phyloP scores from a whole-genome alignment of 352 stramenopile genomes.

The Blastocystis sp. region DNA sequence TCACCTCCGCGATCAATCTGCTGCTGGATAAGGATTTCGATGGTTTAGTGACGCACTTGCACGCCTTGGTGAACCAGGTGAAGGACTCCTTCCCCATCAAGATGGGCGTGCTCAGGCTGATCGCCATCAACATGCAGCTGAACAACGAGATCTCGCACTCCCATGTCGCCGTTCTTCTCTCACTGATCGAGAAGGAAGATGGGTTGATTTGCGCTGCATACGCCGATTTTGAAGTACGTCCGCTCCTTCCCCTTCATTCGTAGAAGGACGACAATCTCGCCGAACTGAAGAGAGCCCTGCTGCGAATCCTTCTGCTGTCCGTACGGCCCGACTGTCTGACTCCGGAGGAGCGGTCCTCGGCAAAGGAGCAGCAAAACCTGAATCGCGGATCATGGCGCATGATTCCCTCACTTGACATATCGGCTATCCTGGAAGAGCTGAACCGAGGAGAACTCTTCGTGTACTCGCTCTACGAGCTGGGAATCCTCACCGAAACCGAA shows the following conservation, averaged over 20 bases:
- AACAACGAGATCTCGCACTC: constrained; percentile 37
- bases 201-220: constrained; percentile 34
- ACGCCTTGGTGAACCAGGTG: constrained; percentile 38
- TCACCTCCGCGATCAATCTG: constrained; percentile 27
- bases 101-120: constrained; percentile 51
- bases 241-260: background rate
- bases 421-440: background rate
- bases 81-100: constrained; percentile 34
- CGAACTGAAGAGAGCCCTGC: constrained; percentile 20
- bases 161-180: constrained; percentile 9
- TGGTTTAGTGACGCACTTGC: constrained; percentile 12
- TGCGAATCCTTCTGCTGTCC: constrained; percentile 43
- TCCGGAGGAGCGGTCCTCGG: background rate
- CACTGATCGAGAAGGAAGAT: constrained; percentile 47
- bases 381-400: constrained; percentile 39
- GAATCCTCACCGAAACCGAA: background rate
- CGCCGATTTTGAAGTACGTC: constrained; percentile 13
- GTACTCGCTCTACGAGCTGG: constrained; percentile 38
- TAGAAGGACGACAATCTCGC: constrained; percentile 28
- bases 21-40: constrained; percentile 38
- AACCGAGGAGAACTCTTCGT: constrained; percentile 16
- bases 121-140: constrained; percentile 39
- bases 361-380: background rate
- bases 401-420: background rate
- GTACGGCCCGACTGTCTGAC: background rate